Evolutionary conservation across 2,329 filamentous ascomycete species (phyloP).

Genomic region (Xylaria sp.): DNA sequence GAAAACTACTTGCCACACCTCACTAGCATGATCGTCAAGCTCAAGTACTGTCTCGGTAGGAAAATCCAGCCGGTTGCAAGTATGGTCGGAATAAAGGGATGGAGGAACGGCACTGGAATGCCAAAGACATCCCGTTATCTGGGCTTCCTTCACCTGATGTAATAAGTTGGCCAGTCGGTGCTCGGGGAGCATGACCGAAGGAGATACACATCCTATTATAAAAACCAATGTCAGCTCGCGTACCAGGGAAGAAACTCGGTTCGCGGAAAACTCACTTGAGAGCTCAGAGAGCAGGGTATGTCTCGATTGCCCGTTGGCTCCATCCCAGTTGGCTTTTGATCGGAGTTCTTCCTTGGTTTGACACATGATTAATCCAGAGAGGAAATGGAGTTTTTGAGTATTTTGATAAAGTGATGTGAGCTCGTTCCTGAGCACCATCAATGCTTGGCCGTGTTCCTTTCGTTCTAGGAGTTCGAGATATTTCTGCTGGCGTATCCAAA

Average conservation of each 20-base stretch:
- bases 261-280: slow-evolving; percentile 71
- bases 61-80: slow-evolving; percentile 82
- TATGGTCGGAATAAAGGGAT: slow-evolving; percentile 89
- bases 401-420: slow-evolving; percentile 87
- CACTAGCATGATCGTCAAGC: slow-evolving; percentile 77
- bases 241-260: neutral
- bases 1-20: slow-evolving; percentile 93
- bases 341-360: slow-evolving; percentile 79
- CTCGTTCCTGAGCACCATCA: slow-evolving; percentile 87
- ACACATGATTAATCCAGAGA: slow-evolving; percentile 94
- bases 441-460: slow-evolving; percentile 75
- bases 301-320: slow-evolving; percentile 78
- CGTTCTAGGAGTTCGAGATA: slow-evolving; percentile 89
- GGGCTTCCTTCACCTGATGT: slow-evolving; percentile 82
- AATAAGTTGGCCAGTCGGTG: slow-evolving; percentile 85
- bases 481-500: slow-evolving; percentile 91
- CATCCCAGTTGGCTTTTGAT: slow-evolving; percentile 84
- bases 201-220: slow-evolving; percentile 89
- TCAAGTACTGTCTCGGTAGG: slow-evolving; percentile 77
- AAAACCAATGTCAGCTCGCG: slow-evolving; percentile 37
- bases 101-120: slow-evolving; percentile 84
- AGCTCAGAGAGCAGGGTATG: slow-evolving; percentile 80
- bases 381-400: slow-evolving; percentile 77
- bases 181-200: slow-evolving; percentile 95
- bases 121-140: slow-evolving; percentile 86